Percentiles rank a stretch among this genome's conserved stretches.
Evolutionary conservation across 768 basidiomycete species (phyloP).

Genomic region (Xerocomellus dryophilus): DNA sequence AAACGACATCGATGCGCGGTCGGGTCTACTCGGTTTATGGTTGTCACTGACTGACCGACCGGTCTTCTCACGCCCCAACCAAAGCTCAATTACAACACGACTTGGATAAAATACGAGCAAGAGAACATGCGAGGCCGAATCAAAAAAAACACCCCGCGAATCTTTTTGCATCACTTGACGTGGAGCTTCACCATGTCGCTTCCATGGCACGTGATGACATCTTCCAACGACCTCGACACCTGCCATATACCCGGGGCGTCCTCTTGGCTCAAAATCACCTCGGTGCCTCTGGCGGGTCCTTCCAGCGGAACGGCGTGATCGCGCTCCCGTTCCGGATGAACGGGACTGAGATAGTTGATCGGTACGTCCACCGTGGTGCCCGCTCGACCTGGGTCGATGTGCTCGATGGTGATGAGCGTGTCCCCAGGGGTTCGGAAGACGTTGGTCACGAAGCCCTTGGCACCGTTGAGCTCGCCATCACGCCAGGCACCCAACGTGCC

Average conservation of each 20-base stretch:
- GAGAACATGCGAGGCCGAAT: conserved; percentile 1
- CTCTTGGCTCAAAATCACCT: conserved; percentile 44
- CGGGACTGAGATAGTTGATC: conserved; percentile 41
- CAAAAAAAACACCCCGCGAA: background rate
- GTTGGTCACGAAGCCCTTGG: conserved; percentile 28
- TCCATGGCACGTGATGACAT: conserved; percentile 13
- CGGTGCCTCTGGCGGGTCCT: conserved; percentile 41
- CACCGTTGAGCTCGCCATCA: conserved; percentile 29
- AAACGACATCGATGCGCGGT: conserved; percentile 48
- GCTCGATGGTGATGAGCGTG: conserved; percentile 27
- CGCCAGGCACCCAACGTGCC: conserved; percentile 26
- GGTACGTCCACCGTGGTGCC: conserved; percentile 38
- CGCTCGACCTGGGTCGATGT: conserved; percentile 32
- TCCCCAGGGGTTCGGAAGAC: conserved; percentile 28
- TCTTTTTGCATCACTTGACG: conserved; percentile 11
- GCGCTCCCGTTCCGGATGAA: conserved; percentile 37
- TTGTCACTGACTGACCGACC: too few relatives aligned
- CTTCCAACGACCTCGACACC: conserved; percentile 20
- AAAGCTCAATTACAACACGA: conserved; percentile 1
- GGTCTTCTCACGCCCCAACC: conserved; percentile 9
- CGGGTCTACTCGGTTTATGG: too few relatives aligned
- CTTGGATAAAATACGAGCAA: conserved; percentile 8
- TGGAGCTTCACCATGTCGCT: conserved; percentile 28
- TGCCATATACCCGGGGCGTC: conserved; percentile 30
- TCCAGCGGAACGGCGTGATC: conserved; percentile 52